Percentiles rank a stretch among this genome's conserved stretches.
Evolutionary conservation across 1,284 basidiomycete genomes (phyloP).

Genomic region (Erythrobasidium hasegawianum): DNA sequence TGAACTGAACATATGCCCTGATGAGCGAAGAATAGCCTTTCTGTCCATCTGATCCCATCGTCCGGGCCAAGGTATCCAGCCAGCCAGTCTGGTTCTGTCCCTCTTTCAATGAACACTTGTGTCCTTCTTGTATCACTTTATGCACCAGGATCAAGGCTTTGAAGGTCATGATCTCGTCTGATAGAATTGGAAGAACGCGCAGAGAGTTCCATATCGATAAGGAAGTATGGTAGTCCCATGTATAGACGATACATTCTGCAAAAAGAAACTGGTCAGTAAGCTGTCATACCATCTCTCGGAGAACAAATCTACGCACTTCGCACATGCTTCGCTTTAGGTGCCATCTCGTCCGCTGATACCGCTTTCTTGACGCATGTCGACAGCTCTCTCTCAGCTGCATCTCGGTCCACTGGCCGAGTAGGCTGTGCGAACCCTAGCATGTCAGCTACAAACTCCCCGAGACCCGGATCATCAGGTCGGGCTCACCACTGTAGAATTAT

Average conservation of each 20-base stretch:
- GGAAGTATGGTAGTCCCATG: conserved; percentile 97
- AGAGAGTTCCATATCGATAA: conserved; percentile 94
- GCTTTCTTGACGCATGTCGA: conserved; percentile 94
- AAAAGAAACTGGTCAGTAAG: too few species aligned
- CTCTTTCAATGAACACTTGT: conserved; percentile 87
- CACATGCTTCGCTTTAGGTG: conserved; percentile 95
- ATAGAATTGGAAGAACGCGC: conserved; percentile 85
- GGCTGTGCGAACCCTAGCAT: conserved; percentile 53
- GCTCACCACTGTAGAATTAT: neutral
- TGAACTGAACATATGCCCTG: conserved; percentile 87
- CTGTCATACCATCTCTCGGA: too few species aligned
- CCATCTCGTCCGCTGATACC: conserved; percentile 83
- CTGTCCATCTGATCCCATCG: conserved; percentile 71
- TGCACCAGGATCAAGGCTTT: conserved; percentile 93
- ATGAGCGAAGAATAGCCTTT: conserved; percentile 90
- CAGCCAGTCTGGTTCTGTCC: conserved; percentile 93
- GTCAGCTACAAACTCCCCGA: neutral
- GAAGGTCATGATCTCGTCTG: conserved; percentile 94
- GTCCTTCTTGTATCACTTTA: conserved; percentile 91
- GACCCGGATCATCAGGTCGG: neutral
- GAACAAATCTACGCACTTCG: too few species aligned
- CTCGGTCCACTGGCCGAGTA: conserved; percentile 91
- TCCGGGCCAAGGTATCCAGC: conserved; percentile 90
- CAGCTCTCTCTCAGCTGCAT: conserved; percentile 89
- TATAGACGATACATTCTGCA: conserved; percentile 86